Base-by-base conservation (phyloP, 2,329 filamentous ascomycete species). In the Aspergillus alliaceus region DNA sequence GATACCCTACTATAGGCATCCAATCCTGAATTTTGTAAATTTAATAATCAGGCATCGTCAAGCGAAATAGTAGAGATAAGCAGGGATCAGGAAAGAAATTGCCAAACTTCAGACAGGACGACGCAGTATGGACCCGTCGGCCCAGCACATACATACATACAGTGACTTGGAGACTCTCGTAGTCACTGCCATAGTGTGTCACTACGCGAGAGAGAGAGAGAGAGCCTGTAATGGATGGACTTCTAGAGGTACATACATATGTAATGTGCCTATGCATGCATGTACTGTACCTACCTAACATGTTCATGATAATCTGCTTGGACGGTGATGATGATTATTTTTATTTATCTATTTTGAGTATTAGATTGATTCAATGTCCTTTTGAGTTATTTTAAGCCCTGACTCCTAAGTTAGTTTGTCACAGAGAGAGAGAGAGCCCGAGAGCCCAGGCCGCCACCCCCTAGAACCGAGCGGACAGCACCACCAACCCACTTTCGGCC, bases 381-480 rank as follows among this genome's bases (percentile, higher is more conserved):
- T 32, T 51, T 37, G 42, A 49, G 49, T 59, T 53, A 56, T 58
- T 58, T 57, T 55, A 40, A 56, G 52, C 25, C 24, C 46, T 34
- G 25, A n/a, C 9, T 31, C 27, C 27, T 14, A 54, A 39, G 47
- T 53, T 59, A 54, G 54, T 39, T 22, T 32, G 44, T 48, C 12
- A 48, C 27, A 48, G 44, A 32, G 44, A 44, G 6, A 42, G 39
- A n/a, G 7, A 24, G 37, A 39, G 18, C n/a, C 4, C 3, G 9
- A 34, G 60, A 42, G 46, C 57, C 51, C 57, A 64, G 61, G 60
- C 65, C 67, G 69, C 68, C 69, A 71, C 69, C 69, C 69, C 68
- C 69, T 70, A 66, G 66, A 69, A 68, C 62, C 64, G 62, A 60
- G 60, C 62, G 59, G 58, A 59, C 58, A 63, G 60, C 64, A 69